phyloP scores from a whole-genome alignment of 1,139 yeast species.

The Saccharomyces hybrid region DNA sequence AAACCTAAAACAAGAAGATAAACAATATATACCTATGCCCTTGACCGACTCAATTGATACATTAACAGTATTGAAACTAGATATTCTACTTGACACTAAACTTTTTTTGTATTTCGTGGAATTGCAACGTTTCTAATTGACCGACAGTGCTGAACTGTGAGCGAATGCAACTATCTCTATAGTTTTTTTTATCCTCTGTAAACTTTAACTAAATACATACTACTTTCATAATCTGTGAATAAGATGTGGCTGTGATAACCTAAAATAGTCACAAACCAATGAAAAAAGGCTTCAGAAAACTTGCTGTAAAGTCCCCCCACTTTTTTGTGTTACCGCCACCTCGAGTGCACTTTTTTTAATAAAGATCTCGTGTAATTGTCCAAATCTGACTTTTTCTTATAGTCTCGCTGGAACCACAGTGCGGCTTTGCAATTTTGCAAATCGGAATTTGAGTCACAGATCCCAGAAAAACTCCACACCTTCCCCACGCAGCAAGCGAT shows the following conservation, averaged over 20 bases:
- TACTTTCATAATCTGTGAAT: not conserved
- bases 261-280: not conserved
- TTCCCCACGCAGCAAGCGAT: not conserved
- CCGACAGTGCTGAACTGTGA: not conserved
- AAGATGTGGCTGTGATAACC: not conserved
- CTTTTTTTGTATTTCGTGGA: not conserved
- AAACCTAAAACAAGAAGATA: not conserved
- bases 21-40: not conserved
- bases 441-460: not conserved
- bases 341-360: not conserved
- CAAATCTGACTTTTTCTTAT: not conserved
- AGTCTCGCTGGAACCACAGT: not conserved
- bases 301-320: not conserved
- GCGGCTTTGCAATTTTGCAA: not conserved
- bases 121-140: not conserved
- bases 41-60: too few relatives aligned
- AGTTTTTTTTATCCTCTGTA: not conserved
- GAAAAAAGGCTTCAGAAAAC: not conserved
- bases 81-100: not conserved
- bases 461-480: not conserved
- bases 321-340: not conserved
- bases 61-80: too few relatives aligned
- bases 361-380: not conserved
- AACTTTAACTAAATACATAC: not conserved
- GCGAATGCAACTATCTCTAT: not conserved